Conservation (phyloP, 2,329 filamentous ascomycete genomes). For the Sclerotinia borealis region DNA sequence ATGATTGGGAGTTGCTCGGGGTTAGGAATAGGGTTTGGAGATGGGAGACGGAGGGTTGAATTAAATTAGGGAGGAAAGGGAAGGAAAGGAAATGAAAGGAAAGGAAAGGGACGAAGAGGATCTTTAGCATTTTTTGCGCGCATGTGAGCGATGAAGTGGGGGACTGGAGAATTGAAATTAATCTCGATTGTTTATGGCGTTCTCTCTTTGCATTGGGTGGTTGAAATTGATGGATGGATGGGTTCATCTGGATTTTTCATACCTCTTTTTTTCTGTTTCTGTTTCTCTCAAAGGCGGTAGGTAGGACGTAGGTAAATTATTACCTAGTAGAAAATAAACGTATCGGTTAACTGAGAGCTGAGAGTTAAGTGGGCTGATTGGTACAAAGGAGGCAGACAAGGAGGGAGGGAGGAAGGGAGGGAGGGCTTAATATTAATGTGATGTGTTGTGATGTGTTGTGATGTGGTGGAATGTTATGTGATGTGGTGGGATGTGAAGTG, state of each 20-base stretch:
- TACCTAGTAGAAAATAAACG: no score
- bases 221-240: not conserved
- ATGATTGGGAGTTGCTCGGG: not conserved
- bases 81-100: not conserved
- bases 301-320: no score
- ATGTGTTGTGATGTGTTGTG: no score
- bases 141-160: not conserved
- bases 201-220: not conserved
- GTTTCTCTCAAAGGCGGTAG: no score
- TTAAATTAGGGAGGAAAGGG: not conserved
- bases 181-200: not conserved
- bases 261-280: not conserved
- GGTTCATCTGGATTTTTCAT: not conserved
- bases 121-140: not conserved
- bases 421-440: no score
- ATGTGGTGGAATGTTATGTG: no score
- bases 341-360: no score
- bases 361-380: no score
- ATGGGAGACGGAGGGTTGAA: not conserved
- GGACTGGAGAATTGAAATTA: not conserved
- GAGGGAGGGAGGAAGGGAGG: no score
- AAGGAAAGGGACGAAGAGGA: not conserved
- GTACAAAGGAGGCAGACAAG: no score
- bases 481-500: no score
- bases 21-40: not conserved